phyloP scores from a whole-genome alignment of 2,329 filamentous ascomycete genomes.

The Hypoxylon sp. region DNA sequence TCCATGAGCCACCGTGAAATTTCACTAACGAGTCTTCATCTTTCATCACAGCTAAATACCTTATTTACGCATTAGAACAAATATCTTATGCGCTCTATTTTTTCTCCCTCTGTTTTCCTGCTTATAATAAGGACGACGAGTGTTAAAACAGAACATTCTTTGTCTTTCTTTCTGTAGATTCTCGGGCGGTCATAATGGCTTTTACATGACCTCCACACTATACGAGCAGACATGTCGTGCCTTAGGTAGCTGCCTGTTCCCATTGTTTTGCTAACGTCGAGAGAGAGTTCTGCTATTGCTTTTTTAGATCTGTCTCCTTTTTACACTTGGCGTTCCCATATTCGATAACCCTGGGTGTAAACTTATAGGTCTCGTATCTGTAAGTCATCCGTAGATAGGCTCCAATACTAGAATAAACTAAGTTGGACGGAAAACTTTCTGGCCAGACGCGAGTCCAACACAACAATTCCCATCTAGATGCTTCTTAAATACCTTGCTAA shows the following conservation, averaged over 20 bases:
- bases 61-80: not conserved
- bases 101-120: not conserved
- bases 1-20: slow-evolving; percentile 1
- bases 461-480: slow-evolving; percentile 1
- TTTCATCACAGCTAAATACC: not conserved
- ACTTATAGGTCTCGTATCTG: slow-evolving; percentile 40
- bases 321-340: slow-evolving; percentile 36
- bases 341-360: slow-evolving; percentile 32
- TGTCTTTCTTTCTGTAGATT: not conserved
- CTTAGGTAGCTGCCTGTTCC: slow-evolving; percentile 2
- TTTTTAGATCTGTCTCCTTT: slow-evolving; percentile 24
- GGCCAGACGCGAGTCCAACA: slow-evolving; percentile 7
- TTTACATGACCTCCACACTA: slow-evolving; percentile 7
- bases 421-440: slow-evolving; percentile 19
- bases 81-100: not conserved
- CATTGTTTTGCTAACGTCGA: slow-evolving; percentile 10
- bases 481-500: slow-evolving; percentile 1
- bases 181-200: not conserved
- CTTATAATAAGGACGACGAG: no score
- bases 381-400: slow-evolving; percentile 30
- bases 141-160: not conserved
- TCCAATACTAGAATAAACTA: slow-evolving; percentile 22
- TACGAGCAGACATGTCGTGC: slow-evolving; percentile 13
- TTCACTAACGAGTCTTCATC: not conserved
- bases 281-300: slow-evolving; percentile 22